Evolutionary conservation across 148 eudicot genomes (phyloP), one percentile per base, ranked within the genome.

Genomic region (Rhododendron mucronatum): DNA sequence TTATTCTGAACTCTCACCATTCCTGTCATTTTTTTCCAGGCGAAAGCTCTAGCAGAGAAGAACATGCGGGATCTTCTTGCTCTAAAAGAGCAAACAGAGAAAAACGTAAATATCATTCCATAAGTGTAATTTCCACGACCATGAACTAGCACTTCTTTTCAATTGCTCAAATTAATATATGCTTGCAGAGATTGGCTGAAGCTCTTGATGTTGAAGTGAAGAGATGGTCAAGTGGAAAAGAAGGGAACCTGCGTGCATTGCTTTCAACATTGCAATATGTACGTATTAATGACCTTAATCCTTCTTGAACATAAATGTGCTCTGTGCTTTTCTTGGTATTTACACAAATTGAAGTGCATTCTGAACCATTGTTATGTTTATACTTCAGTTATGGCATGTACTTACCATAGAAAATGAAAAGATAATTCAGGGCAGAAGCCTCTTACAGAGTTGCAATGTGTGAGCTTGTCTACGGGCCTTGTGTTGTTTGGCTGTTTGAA

Each of bases 191-290:
- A 88, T 89, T 97, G 20, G 98, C 99, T 41, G 99, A 94, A 94
- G 82, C 90, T 82, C 93, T 97, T 83, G 98, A 95, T 90, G 94
- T 93, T 88, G 99, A 95, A 85, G 95, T 97, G 81, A 97, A 91
- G 93, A 93, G 99, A 91, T 97, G 99, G 99, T 93, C 98, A 61
- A 93, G 88, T 90, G 98, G 99, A 82, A 97, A 97, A 92, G 93
- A 96, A 91, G 98, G 99, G 80, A 97, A 97, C 87, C 89, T 97
- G 65, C 96, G 99, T 44, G 99, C 99, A 87, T 92, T 97, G 91
- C 91, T 97, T 82, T 95, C 99, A 57, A 97, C 99, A 23, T 87
- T 97, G 86, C 99, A 97, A 97, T 95, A 97, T 88, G 99, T 97
- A 93, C 71, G 95, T 83, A 78, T 63, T 74, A 63, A 76, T 47